Percentiles rank a stretch among this genome's conserved stretches.
Evolutionary conservation across 495 filamentous ascomycete species (phyloP).

Genomic region (Penicillium ochrochloron): DNA sequence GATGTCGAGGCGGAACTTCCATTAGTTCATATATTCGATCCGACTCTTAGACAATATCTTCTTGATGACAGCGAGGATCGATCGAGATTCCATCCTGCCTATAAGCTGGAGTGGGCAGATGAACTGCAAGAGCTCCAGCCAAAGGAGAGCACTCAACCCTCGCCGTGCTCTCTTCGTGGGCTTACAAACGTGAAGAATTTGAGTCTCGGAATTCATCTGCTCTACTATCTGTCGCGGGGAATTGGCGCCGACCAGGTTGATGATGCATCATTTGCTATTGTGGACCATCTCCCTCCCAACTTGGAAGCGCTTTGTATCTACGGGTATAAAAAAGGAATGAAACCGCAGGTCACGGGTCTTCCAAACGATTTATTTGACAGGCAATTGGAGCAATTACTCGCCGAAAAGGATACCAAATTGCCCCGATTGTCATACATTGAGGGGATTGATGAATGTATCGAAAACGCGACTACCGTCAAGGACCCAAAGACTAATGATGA

Average conservation of each 20-base stretch:
- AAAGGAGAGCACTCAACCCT: neutral
- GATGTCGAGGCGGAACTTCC: neutral
- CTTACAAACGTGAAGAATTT: neutral
- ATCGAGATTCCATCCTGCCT: neutral
- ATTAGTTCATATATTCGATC: neutral
- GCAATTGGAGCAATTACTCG: conserved; percentile 3
- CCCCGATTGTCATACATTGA: neutral
- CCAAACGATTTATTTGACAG: neutral
- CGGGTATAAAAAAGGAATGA: neutral
- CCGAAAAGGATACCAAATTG: neutral
- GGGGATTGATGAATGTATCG: neutral
- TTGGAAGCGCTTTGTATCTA: conserved; percentile 4
- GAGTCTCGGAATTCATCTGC: neutral
- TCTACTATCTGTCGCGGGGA: neutral
- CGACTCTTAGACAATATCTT: neutral
- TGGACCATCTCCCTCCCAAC: neutral
- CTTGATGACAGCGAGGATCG: neutral
- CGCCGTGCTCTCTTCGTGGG: conserved; percentile 2
- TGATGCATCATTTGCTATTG: conserved; percentile 3
- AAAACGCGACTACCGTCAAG: neutral
- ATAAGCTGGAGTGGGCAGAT: neutral
- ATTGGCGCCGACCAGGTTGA: neutral
- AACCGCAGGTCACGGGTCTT: neutral
- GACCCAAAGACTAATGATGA: neutral
- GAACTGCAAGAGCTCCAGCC: neutral